phyloP scores from a whole-genome alignment of 1,284 basidiomycete species.

The Cryptococcus sp. region DNA sequence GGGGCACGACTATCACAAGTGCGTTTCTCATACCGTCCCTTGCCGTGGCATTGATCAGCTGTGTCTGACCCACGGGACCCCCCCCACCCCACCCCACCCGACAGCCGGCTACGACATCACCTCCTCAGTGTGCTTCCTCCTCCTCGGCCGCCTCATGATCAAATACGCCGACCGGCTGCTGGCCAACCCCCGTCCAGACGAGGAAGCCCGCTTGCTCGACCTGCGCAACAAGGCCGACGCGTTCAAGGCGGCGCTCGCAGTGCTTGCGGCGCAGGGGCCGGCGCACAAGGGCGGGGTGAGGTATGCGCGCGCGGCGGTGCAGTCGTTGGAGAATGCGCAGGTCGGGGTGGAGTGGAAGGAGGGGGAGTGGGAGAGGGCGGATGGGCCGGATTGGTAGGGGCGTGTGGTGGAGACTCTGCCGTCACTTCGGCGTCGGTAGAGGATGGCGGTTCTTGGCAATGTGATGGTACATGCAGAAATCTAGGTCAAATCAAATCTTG shows the following conservation, averaged over 20 bases:
- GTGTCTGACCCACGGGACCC: background rate
- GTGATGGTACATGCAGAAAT: too few species aligned
- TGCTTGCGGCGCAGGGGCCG: background rate
- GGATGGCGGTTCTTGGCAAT: too few species aligned
- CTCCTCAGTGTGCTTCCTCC: conserved; percentile 1
- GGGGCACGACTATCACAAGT: conserved; percentile 10
- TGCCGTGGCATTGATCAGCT: too few species aligned
- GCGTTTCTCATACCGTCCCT: background rate
- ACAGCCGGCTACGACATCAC: conserved; percentile 2
- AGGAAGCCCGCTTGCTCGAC: background rate
- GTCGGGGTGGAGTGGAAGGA: background rate
- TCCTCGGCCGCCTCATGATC: conserved; percentile 5
- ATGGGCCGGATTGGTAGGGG: background rate
- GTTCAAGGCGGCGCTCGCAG: conserved; percentile 4
- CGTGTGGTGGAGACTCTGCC: too few species aligned
- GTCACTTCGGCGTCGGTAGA: too few species aligned
- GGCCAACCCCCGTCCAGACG: background rate
- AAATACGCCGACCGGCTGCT: conserved; percentile 2
- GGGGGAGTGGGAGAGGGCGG: conserved; percentile 2
- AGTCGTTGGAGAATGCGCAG: background rate
- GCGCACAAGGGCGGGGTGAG: background rate
- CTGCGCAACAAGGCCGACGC: conserved; percentile 3
- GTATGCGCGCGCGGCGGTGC: background rate
- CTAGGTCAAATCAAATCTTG: too few species aligned
- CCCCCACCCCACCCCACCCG: too few species aligned